Conservation (phyloP, 2,329 filamentous ascomycete genomes). For the Lomentospora prolificans region DNA sequence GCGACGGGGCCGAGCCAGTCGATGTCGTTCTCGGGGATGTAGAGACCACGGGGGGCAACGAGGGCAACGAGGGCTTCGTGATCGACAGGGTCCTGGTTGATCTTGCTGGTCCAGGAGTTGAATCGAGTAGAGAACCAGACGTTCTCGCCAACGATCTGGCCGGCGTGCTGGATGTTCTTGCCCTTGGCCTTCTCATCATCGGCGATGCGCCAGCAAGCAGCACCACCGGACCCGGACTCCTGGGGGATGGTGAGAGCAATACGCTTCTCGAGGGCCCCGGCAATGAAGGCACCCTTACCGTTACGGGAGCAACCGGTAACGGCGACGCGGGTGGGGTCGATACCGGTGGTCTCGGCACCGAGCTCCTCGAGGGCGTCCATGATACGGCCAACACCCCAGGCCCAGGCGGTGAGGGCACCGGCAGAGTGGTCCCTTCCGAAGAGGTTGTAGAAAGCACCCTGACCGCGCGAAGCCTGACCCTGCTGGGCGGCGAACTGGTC, state of each 20-base stretch:
- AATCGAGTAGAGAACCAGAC: slow-evolving; percentile 52
- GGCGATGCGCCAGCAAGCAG: slow-evolving; percentile 50
- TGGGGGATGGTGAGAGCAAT: slow-evolving; percentile 53
- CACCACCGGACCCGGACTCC: slow-evolving; percentile 51
- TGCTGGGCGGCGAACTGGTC: slow-evolving; percentile 44
- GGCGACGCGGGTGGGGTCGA: slow-evolving; percentile 39
- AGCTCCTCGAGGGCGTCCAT: slow-evolving; percentile 49
- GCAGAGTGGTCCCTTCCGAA: slow-evolving; percentile 46
- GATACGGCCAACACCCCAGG: slow-evolving; percentile 51
- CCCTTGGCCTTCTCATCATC: slow-evolving; percentile 39
- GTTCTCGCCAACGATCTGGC: slow-evolving; percentile 50
- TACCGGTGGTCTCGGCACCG: slow-evolving; percentile 30
- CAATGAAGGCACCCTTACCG: slow-evolving; percentile 54
- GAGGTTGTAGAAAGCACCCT: slow-evolving; percentile 49
- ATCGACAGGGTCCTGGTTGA: slow-evolving; percentile 40
- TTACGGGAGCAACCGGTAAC: slow-evolving; percentile 56
- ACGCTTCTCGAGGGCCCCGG: slow-evolving; percentile 46
- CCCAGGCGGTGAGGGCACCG: slow-evolving; percentile 51
- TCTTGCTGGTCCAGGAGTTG: slow-evolving; percentile 37
- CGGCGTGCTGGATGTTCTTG: slow-evolving; percentile 50
- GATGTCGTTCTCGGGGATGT: slow-evolving; percentile 47
- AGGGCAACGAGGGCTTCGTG: slow-evolving; percentile 49
- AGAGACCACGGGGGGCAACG: slow-evolving; percentile 43
- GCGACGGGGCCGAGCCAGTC: slow-evolving; percentile 49
- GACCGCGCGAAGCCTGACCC: slow-evolving; percentile 36